Base-by-base conservation (phyloP, 2,329 filamentous ascomycete genomes). In the Graphilbum ipis-grandicollis region DNA sequence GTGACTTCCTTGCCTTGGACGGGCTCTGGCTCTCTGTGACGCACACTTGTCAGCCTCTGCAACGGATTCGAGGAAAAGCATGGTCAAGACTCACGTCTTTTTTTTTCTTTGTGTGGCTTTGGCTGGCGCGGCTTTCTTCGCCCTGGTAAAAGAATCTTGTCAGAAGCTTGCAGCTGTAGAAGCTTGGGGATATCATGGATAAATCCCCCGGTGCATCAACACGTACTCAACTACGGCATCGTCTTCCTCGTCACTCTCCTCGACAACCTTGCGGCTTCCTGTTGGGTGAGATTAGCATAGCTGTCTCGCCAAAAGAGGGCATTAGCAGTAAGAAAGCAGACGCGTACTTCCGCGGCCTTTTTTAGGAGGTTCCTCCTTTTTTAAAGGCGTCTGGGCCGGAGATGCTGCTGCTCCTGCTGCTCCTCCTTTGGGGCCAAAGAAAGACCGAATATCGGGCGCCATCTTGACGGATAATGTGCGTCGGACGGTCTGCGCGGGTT, bases 371-470 rank as follows among this genome's bases (percentile, higher is more conserved):
- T 42, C 37, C 22, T 60, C 52, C 48, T 40, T 43, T 30, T 42
- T 43, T 3, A 42, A 31, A 50, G 49, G 44, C 56, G 56, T 41
- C 38, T 57, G 49, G 42, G 56, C 57, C 17, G 58, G 54, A 37
- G 59, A 25, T 21, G 38, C 58, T 48, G 38, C 58, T 48, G 33
- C 38, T 4, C 5, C 4, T 17, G 39, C 59, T 49, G 63, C 63
- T 50, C 40, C 59, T 49, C 64, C 63, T 50, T 76, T 76, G 41
- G 72, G 72, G 38, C 76, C 75, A 59, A 84, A 84, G 56, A 83
- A 84, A 51, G 59, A 77, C 48, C 79, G 65, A 45, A 84, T 84
- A 57, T 84, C 79, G 36, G 66, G 52, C 37, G 76, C 68, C 78
- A 82, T 82, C 19, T 13, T 23, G 14, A 9, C 4, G 23, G n/a